Evolutionary conservation across 805 yeast species (phyloP).

Genomic region (Phaffomyces thermotolerans): DNA sequence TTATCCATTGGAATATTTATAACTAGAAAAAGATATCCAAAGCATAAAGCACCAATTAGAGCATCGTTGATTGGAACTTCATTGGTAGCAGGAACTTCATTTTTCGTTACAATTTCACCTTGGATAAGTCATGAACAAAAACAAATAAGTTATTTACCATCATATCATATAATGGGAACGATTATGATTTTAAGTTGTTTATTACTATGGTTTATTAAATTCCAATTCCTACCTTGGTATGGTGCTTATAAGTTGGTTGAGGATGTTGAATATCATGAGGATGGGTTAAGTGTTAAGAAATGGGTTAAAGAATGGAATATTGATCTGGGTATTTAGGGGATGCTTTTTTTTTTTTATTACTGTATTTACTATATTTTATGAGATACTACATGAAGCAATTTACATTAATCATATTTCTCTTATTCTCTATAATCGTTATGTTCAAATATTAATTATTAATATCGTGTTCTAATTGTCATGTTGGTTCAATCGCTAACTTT

Average conservation of each 20-base stretch:
- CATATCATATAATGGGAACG: constrained; percentile 35
- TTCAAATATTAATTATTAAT: no score
- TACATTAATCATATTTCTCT: no score
- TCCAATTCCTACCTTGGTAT: constrained; percentile 38
- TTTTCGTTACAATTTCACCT: constrained; percentile 45
- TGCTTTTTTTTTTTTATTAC: no score
- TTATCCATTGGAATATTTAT: constrained; percentile 53
- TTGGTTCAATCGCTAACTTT: no score
- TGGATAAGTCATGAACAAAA: constrained; percentile 25
- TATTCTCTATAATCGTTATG: no score
- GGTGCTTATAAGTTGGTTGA: constrained; percentile 40
- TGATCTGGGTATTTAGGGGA: neutral
- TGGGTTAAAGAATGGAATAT: constrained; percentile 38
- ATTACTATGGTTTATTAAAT: constrained; percentile 50
- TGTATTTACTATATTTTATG: no score
- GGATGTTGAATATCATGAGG: constrained; percentile 36
- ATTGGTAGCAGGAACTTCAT: constrained; percentile 38
- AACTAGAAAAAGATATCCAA: constrained; percentile 42
- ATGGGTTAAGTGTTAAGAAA: constrained; percentile 49
- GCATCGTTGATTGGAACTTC: constrained; percentile 43
- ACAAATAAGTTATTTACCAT: constrained; percentile 20
- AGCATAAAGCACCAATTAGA: constrained; percentile 41
- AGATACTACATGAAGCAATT: no score
- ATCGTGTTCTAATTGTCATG: no score
- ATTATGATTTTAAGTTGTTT: constrained; percentile 36